Percentiles rank a stretch among this genome's conserved stretches.
Conservation (phyloP, 176 grass and related monocot genomes). For the Raddia distichophylla region DNA sequence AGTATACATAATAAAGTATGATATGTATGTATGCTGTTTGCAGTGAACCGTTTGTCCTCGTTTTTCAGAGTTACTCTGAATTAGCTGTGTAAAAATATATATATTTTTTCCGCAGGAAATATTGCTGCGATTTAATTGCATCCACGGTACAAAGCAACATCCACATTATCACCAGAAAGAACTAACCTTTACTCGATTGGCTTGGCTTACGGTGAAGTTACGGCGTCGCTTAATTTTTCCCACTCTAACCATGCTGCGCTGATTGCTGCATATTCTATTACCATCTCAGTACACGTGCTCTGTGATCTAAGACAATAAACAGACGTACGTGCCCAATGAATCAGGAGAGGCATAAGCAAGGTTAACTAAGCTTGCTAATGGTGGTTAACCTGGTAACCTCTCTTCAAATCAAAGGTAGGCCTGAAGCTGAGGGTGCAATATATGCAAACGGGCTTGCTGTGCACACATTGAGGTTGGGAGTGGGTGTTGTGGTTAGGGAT, state of each 20-base stretch:
- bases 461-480: slow-evolving; percentile 67
- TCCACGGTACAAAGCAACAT: not conserved
- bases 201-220: slow-evolving; percentile 10
- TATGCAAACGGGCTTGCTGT: slow-evolving; percentile 32
- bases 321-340: not conserved
- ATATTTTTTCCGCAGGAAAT: not conserved
- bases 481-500: slow-evolving; percentile 59
- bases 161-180: not conserved
- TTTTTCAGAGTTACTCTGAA: not conserved
- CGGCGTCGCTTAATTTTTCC: not conserved
- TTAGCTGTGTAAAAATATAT: too few relatives aligned
- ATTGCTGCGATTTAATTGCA: not conserved
- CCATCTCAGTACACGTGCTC: slow-evolving; percentile 27
- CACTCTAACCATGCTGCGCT: not conserved
- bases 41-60: not conserved
- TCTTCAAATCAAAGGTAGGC: slow-evolving; percentile 54
- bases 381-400: slow-evolving; percentile 39
- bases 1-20: too few relatives aligned
- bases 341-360: not conserved
- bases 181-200: not conserved
- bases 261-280: not conserved
- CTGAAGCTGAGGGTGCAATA: not conserved
- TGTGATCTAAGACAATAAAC: slow-evolving; percentile 16
- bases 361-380: slow-evolving; percentile 47
- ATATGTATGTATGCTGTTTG: not conserved